Evolutionary conservation across 805 yeast species (phyloP), one percentile per base, ranked within the genome.

Genomic region (Kuraishia floccosa): DNA sequence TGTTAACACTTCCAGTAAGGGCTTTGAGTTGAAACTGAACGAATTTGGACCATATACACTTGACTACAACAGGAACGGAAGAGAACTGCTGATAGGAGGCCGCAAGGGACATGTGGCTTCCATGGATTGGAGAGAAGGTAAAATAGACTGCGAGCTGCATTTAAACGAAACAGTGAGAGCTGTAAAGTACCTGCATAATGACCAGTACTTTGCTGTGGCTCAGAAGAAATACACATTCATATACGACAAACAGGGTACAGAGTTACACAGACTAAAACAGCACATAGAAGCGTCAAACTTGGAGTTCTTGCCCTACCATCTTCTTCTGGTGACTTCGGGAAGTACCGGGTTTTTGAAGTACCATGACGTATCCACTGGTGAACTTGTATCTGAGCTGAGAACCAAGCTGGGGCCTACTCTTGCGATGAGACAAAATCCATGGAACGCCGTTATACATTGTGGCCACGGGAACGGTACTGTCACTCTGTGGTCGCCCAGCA

Each of bases 301-400:
- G 46, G 94, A 87, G 39, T 91, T 84, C 47, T 63, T 91, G 41
- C 97, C 97, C 1, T 91, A 87, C 52, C 98, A 91, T 56, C 87
- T 78, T 45, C 59, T 91, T 24, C 63, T 91, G 29, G 86, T 78
- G 1, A 73, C 95, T 1, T 85, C 94, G 1, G 97, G 98, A 25
- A 76, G 81, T 43, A 73, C 94, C 3, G 96, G 96, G 5, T 81
- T 67, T 54, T 63, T 91, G 37, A 84, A 82, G 56, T 91, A 84
- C 54, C 97, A 91, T 48, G 98, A 91, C 55, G 93, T 87, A 2
- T 79, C 96, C 3, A 91, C 97, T 0, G 98, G 98, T 37, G 71
- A 65, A 28, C 58, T 85, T 21, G 91, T 87, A 1, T 65, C 85
- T 27, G 97, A 91, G 52, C 60, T 76, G 19, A 69, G 87, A 49